A percentile compares a stretch with the other conserved stretches of the same genome.
Conservation (phyloP, 1,284 basidiomycete species). For the Pyrrhoderma lamaoense region DNA sequence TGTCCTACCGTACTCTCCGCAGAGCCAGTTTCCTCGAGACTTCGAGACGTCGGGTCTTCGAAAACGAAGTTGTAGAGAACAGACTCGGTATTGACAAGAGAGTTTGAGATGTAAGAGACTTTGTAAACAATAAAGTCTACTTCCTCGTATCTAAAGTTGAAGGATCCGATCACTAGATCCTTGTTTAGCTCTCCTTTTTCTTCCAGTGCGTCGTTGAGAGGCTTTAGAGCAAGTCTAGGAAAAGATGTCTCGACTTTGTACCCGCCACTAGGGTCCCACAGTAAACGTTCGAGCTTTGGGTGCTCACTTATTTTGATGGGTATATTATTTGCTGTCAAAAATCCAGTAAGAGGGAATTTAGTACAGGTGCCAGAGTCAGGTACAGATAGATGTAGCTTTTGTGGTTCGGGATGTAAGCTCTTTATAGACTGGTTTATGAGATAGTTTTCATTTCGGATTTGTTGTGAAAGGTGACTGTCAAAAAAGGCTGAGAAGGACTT, state of each 20-base stretch:
- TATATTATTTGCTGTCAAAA: constrained; percentile 16
- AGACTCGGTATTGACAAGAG: background rate
- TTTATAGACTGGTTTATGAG: constrained; percentile 2
- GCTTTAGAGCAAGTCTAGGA: background rate
- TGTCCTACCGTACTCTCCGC: constrained; percentile 18
- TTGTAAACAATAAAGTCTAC: constrained; percentile 22
- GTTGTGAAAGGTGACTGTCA: constrained; percentile 2
- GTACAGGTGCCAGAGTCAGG: constrained; percentile 10
- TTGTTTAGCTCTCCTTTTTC: background rate
- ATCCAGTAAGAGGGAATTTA: constrained; percentile 18
- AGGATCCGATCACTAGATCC: constrained; percentile 16
- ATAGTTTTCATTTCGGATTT: constrained; percentile 1
- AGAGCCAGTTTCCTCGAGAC: constrained; percentile 10
- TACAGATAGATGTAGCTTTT: background rate
- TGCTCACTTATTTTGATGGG: constrained; percentile 9
- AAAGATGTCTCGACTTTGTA: background rate
- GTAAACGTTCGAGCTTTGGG: background rate
- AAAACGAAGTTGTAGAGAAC: constrained; percentile 23
- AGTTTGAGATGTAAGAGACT: constrained; percentile 18
- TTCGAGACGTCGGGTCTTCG: constrained; percentile 3
- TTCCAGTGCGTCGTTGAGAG: background rate
- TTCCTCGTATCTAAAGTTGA: constrained; percentile 20
- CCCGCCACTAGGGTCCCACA: constrained; percentile 8
- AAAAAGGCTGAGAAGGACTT: constrained; percentile 5
- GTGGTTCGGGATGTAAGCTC: background rate